Evolutionary conservation across 1,284 basidiomycete species (phyloP), one percentile per base, ranked within the genome.

Genomic region (Ustilago vetiveriae): DNA sequence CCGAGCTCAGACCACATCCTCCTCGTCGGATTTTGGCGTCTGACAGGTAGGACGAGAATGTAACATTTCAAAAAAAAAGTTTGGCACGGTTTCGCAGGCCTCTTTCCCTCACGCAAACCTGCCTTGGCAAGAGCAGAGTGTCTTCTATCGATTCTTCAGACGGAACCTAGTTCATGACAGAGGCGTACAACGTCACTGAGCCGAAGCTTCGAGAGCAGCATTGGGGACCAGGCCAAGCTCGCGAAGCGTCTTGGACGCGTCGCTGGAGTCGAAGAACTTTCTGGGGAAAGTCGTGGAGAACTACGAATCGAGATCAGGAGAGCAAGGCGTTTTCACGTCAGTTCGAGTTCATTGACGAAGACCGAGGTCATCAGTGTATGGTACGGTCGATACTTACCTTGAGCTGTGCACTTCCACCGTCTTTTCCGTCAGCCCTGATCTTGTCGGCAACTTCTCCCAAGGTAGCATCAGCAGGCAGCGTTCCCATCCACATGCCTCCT

Each of bases 171-270:
- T n/a, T n/a, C 0, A n/a, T 11, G 16, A 14, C 26, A 10, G 14
- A 10, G 4, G 19, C 13, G 3, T n/a, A 4, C 11, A 4, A 7
- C 6, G 19, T 50, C 29, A 70, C 52, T 52, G 45, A 4, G 53
- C 30, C 36, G 56, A 57, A 5, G 79, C 79, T 41, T 81, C 80
- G 1, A 82, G 65, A 4, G 75, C 80, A 16, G 79, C 79, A 22
- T 69, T 82, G 30, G 80, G 80, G 9, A 81, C 78, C 7, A 82
- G 62, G 0, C 80, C 80, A 3, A 82, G 70, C 56, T 78, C 79
- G 26, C 71, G 44, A 19, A 82, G 65, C 40, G 78, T 75, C 67
- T 77, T 72, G 37, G 16, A 27, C 10, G 49, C 47, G 26, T 82
- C 79, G n/a, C 44, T 63, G 5, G 50, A 67, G 13, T 71, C 72